phyloP scores from a whole-genome alignment of 2,329 filamentous ascomycete species.

The Lachnellula cervina region DNA sequence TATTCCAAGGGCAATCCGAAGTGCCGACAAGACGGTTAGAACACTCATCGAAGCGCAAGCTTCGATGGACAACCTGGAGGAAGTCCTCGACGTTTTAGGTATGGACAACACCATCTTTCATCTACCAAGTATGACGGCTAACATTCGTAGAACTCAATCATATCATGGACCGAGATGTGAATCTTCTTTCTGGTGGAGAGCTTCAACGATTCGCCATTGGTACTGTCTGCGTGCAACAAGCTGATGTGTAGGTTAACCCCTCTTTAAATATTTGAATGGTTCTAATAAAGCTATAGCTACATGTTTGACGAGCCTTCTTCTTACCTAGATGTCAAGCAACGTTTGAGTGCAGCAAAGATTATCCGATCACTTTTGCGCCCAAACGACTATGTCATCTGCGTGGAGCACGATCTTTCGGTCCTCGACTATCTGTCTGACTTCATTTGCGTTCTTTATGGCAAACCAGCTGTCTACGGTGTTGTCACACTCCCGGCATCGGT shows the following conservation, averaged over 20 bases:
- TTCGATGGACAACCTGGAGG: conserved; percentile 72
- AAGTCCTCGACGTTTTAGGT: conserved; percentile 76
- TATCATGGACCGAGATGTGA: conserved; percentile 88
- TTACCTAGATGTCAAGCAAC: conserved; percentile 98
- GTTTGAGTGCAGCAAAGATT: conserved; percentile 84
- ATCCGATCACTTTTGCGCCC: conserved; percentile 86
- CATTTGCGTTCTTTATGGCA: conserved; percentile 94
- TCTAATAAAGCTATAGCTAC: conserved; percentile 46
- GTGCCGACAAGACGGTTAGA: conserved; percentile 73
- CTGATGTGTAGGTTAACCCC: conserved; percentile 63
- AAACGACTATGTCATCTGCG: conserved; percentile 95
- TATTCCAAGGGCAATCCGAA: conserved; percentile 87
- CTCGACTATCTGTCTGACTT: conserved; percentile 98
- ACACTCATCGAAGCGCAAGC: conserved; percentile 70
- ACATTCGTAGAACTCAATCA: conserved; percentile 66
- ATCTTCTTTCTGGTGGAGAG: conserved; percentile 90
- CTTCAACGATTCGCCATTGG: conserved; percentile 97
- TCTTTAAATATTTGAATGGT: neutral
- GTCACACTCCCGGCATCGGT: conserved; percentile 94
- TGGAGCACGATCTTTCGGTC: conserved; percentile 98
- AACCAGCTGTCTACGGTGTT: conserved; percentile 94
- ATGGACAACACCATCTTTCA: conserved; percentile 8
- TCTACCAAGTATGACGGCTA: neutral
- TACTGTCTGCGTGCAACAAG: conserved; percentile 90
- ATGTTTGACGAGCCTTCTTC: conserved; percentile 99